Evolutionary conservation across 2,329 filamentous ascomycete species (phyloP), one percentile per base, ranked within the genome.

Genomic region (Xylaria sp.): DNA sequence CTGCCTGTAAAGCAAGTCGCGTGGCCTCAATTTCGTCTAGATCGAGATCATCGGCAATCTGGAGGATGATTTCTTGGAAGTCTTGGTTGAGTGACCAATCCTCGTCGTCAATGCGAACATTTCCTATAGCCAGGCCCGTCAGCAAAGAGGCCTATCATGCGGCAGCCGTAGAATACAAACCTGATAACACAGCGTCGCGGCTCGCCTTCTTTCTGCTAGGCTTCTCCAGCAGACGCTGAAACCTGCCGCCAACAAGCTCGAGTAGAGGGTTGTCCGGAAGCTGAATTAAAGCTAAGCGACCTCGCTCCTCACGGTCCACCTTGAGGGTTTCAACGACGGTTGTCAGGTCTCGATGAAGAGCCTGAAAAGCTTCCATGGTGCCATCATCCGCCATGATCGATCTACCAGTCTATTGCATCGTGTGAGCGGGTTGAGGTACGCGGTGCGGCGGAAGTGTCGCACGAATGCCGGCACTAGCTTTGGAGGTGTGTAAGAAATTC

Each of bases 1-100:
- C 88, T 20, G 92, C 90, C 64, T 91, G 89, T 60, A 97, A 83
- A 66, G 97, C 88, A 59, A 96, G 87, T 73, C 87, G 86, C 10
- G 93, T 92, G 20, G 95, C 92, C 74, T 96, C 89, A 66, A 97
- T 79, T 80, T 99, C 97, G 81, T 99, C 94, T 61, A 99, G 85
- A 75, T 97, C 90, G 70, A 97, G 85, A 74, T 93, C 93, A 79
- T 98, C 94, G 64, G 95, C 92, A 44, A 99, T 85, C 74, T 93
- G 88, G 38, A 97, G 85, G 28, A 90, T 88, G 73, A 91, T 89
- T 79, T 97, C 91, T 77, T 95, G 90, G 80, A 99, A 98, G 70
- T 93, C 90, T 65, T 92, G 87, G 80, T 97, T 97, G 82, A 99
- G 84, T 26, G 86, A 83, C 80, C 93, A 98, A 75, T 94, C 89